A percentile compares a stretch with the other conserved stretches of the same genome.
phyloP scores from a whole-genome alignment of 495 filamentous ascomycete genomes.

The Aspergillus taichungensis region DNA sequence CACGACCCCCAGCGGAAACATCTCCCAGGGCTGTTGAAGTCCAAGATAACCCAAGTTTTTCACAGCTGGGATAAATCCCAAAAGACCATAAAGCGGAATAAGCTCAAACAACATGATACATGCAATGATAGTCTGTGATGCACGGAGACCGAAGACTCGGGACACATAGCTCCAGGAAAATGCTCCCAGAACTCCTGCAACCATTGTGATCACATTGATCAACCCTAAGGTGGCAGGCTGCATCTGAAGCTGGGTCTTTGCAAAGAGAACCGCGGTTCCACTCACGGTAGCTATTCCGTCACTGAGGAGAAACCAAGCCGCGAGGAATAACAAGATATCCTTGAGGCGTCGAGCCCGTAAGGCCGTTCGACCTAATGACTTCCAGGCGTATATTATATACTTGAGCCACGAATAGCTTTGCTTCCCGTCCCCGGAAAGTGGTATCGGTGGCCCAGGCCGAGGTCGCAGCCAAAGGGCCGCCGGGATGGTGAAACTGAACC shows the following conservation, averaged over 20 bases:
- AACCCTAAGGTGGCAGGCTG: constrained; percentile 76
- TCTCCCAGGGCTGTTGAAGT: constrained; percentile 89
- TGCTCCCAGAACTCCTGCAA: constrained; percentile 75
- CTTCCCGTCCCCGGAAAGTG: constrained; percentile 25
- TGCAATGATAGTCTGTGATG: constrained; percentile 80
- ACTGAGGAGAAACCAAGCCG: constrained; percentile 88
- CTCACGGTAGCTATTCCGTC: constrained; percentile 93
- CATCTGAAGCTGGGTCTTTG: constrained; percentile 90
- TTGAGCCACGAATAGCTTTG: constrained; percentile 38
- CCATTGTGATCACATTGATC: constrained; percentile 85
- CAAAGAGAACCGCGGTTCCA: constrained; percentile 90
- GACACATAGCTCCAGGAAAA: constrained; percentile 83
- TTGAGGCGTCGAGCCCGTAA: constrained; percentile 69
- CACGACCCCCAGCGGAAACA: constrained; percentile 85
- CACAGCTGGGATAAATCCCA: constrained; percentile 83
- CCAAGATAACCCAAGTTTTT: constrained; percentile 66
- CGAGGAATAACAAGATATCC: constrained; percentile 81
- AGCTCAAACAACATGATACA: constrained; percentile 86
- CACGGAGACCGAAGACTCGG: constrained; percentile 50
- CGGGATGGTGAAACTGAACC: constrained; percentile 85
- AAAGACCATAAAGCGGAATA: constrained; percentile 83
- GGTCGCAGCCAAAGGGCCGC: constrained; percentile 85
- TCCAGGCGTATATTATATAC: constrained; percentile 79
- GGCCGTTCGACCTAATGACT: constrained; percentile 69
- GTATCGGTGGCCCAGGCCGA: constrained; percentile 76